Evolutionary conservation across 345 rosid species (phyloP).

Genomic region (Gossypium stocksii): DNA sequence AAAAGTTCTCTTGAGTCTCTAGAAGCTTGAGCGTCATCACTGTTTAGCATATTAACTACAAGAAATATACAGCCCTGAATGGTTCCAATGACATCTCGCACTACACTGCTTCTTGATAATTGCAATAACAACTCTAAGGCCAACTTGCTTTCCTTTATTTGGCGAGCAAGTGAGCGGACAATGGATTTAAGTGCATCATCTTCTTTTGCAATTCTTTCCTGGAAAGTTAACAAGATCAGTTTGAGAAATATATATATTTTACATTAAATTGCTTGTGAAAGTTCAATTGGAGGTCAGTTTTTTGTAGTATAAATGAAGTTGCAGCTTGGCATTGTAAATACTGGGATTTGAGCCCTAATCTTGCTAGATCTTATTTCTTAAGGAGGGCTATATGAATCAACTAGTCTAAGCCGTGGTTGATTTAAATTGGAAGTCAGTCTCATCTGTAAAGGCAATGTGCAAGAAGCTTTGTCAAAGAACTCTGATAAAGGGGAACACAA

Average conservation of each 20-base stretch:
- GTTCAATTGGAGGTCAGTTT: too few species aligned
- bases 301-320: not conserved
- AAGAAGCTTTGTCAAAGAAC: not conserved
- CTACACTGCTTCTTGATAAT: constrained; percentile 13
- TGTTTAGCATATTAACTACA: constrained; percentile 21
- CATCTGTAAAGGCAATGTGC: not conserved
- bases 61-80: constrained; percentile 28
- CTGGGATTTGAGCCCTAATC: too few species aligned
- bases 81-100: constrained; percentile 18
- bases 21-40: constrained; percentile 21
- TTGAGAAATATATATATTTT: not conserved
- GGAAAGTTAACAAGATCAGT: not conserved
- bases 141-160: constrained; percentile 23
- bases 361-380: too few species aligned
- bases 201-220: constrained; percentile 23
- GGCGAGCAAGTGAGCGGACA: constrained; percentile 29
- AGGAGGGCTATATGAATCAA: too few species aligned
- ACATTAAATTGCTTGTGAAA: too few species aligned
- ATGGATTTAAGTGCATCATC: constrained; percentile 19
- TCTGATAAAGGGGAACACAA: not conserved
- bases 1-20: constrained; percentile 21
- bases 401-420: too few species aligned
- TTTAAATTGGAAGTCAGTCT: not conserved
- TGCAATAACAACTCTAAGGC: constrained; percentile 25
- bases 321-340: not conserved